These are phyloP conservation scores for Hericium coralloides DNA, from an alignment of 768 basidiomycete genomes.

Conservation along the genomic window DNA sequence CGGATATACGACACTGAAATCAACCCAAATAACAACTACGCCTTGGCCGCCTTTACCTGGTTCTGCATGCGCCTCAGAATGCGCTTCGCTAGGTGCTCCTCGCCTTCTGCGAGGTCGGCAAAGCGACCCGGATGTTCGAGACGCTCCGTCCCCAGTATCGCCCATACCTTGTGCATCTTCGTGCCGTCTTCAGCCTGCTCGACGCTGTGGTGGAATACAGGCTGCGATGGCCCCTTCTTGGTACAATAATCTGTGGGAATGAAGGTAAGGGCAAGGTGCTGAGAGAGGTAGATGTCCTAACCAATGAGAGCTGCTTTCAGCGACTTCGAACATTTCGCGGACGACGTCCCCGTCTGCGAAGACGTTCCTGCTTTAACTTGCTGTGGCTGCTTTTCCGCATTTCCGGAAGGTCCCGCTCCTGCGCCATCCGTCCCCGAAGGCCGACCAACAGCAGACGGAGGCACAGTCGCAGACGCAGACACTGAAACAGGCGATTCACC, in stretches of 20 bases:
- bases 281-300: not conserved
- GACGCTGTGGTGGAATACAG: not conserved
- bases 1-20: too few species aligned
- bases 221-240: not conserved
- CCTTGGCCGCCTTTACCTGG: not conserved
- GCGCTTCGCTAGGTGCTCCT: conserved; percentile 15
- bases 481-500: not conserved
- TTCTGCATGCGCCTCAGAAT: conserved; percentile 13
- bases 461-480: not conserved
- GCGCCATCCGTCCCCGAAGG: not conserved
- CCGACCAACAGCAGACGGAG: not conserved
- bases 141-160: conserved; percentile 13
- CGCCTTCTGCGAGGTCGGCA: conserved; percentile 7
- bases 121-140: conserved; percentile 14
- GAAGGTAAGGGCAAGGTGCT: not conserved
- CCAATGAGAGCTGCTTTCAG: not conserved
- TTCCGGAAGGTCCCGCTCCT: not conserved
- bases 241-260: not conserved
- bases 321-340: not conserved
- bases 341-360: not conserved
- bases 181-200: not conserved
- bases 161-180: conserved; percentile 12
- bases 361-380: not conserved
- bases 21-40: not conserved
- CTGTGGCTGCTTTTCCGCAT: not conserved